Base-by-base conservation (phyloP, 2,329 filamentous ascomycete genomes). In the Alternaria sp. region DNA sequence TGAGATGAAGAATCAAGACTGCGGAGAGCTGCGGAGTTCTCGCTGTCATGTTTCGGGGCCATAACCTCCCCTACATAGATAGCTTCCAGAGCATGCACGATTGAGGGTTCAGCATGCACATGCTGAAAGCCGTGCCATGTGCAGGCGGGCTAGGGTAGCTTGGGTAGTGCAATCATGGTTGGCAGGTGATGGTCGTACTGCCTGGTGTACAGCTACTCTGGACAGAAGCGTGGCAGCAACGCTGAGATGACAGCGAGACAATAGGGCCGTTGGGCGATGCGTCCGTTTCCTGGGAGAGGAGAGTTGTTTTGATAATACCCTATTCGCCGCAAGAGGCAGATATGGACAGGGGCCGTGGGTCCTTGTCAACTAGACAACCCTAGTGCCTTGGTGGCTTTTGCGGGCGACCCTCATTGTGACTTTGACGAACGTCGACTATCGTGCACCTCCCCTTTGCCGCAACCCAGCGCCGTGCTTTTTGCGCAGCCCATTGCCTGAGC, bases 261-360 rank as follows among this genome's bases (percentile, higher is more conserved):
- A 18, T 57, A 61, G 37, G 33, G 53, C 46, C 26, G 61, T 41
- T 67, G 59, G 63, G 51, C 58, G 57, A 46, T 53, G 63, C 51
- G 60, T 20, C 47, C 53, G 68, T 69, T 71, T 62, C 68, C 65
- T 57, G 58, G 68, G 63, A 58, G 60, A 66, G 63, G 28, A 47
- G 60, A 30, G 43, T 68, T 69, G 63, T 69, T 69, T 68, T 68
- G 67, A 69, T 67, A 26, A 55, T 61, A 44, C 60, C 18, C 58
- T 33, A 66, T 65, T 64, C 66, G 64, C 45, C 46, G 44, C 50
- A 37, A 33, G 26, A 41, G 56, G 49, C 21, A 49, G 47, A 61
- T 55, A 53, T 18, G 23, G 56, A 65, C 65, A 65, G 65, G 65
- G 64, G 65, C 49, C 15, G 25, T 37, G 65, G 65, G 64, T 63